These are phyloP conservation scores for Auricularia heimuer DNA, from an alignment of 768 basidiomycete species.

Conservation along the genomic window DNA sequence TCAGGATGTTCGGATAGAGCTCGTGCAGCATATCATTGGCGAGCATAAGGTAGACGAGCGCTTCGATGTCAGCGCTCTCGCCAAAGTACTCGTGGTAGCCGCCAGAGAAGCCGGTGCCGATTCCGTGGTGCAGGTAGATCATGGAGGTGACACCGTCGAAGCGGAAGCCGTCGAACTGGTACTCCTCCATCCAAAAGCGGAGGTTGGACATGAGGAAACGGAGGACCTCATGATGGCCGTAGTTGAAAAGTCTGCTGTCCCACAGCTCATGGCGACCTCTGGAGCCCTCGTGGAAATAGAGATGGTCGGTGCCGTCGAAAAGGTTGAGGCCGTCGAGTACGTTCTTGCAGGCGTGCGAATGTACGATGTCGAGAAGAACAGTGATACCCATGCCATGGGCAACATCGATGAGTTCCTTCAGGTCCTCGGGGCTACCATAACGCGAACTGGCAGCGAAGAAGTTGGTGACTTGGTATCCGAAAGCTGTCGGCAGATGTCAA, in stretches of 20 bases:
- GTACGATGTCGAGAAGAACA: constrained; percentile 92
- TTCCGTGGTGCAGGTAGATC: constrained; percentile 99
- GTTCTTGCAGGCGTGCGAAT: constrained; percentile 98
- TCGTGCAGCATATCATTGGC: constrained; percentile 85
- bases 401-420: constrained; percentile 90
- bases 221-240: constrained; percentile 86
- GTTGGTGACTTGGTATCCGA: constrained; percentile 95
- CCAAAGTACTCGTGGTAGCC: constrained; percentile 99
- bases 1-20: constrained; percentile 70
- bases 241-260: constrained; percentile 98
- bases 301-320: constrained; percentile 96
- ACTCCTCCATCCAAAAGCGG: constrained; percentile 92
- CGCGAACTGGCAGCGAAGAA: constrained; percentile 96
- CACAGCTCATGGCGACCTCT: constrained; percentile 92
- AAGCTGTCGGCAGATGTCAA: constrained; percentile 43
- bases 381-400: constrained; percentile 90
- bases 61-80: constrained; percentile 71
- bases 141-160: constrained; percentile 99
- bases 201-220: constrained; percentile 93
- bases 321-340: constrained; percentile 89
- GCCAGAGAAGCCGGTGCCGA: constrained; percentile 94
- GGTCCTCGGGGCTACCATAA: constrained; percentile 91
- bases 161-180: constrained; percentile 92
- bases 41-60: constrained; percentile 93
- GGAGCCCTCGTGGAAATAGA: constrained; percentile 90